Percentiles rank a stretch among this genome's conserved stretches.
These are phyloP conservation scores for Leucosporidium scottii DNA, from an alignment of 768 basidiomycete species.

Conservation along the genomic window DNA sequence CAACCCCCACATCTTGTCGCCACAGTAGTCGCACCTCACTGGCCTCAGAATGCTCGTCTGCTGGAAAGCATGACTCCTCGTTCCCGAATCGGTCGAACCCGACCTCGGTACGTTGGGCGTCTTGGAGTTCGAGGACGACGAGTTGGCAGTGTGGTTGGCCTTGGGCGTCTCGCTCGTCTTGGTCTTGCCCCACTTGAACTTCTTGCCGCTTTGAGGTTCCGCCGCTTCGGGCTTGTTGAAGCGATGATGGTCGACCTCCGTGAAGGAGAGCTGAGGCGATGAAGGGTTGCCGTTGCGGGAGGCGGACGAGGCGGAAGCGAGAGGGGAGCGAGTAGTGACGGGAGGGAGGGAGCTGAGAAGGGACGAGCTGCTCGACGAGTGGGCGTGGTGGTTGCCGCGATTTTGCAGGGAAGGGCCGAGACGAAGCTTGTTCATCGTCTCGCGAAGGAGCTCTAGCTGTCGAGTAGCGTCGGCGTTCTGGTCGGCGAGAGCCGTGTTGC, in stretches of 20 bases:
- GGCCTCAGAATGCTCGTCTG: constrained; percentile 80
- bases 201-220: constrained; percentile 31
- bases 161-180: constrained; percentile 8
- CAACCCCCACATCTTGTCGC: constrained; percentile 98
- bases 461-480: constrained; percentile 74
- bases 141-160: not conserved
- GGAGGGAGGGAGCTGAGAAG: constrained; percentile 5
- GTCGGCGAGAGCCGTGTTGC: constrained; percentile 87
- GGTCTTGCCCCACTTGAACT: constrained; percentile 45
- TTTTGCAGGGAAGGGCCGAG: not conserved
- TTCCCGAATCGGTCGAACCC: constrained; percentile 23
- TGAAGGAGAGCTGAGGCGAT: not conserved
- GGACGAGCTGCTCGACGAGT: constrained; percentile 6
- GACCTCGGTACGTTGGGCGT: constrained; percentile 5
- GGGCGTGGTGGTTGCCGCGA: not conserved
- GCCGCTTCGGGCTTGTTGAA: constrained; percentile 37
- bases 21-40: constrained; percentile 88
- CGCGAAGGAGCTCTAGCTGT: constrained; percentile 56
- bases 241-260: constrained; percentile 1
- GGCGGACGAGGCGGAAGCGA: constrained; percentile 7
- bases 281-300: not conserved
- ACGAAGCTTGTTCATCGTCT: constrained; percentile 33
- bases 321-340: constrained; percentile 23
- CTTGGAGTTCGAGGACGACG: constrained; percentile 11
- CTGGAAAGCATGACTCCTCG: constrained; percentile 73